Conservation (phyloP, 2,329 filamentous ascomycete species). For the Pseudopyrenochaeta lycopersici region DNA sequence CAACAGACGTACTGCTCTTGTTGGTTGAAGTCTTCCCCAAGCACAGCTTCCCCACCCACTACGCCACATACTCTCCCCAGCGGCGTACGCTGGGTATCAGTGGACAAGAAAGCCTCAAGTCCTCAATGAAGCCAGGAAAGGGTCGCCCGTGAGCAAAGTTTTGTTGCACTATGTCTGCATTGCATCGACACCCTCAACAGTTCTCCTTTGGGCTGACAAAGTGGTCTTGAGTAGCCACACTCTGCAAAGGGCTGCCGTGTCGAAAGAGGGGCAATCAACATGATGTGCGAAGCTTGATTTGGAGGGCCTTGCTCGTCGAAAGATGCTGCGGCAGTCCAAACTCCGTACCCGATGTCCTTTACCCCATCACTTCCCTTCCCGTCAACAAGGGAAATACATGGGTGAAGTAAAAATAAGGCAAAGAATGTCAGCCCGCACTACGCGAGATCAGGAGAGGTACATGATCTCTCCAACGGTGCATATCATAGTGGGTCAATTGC, state of each 20-base stretch:
- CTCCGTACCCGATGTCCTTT: not conserved
- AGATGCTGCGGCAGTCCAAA: not conserved
- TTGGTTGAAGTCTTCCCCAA: not conserved
- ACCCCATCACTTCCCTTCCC: not conserved
- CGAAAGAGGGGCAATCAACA: not conserved
- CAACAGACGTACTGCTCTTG: not conserved
- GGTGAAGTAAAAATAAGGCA: not conserved
- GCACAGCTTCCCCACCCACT: not conserved
- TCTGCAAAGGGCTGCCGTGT: not conserved
- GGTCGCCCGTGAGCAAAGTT: not conserved
- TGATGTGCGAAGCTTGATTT: not conserved
- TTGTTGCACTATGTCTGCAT: too few relatives aligned
- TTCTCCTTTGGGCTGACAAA: not conserved
- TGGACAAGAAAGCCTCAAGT: not conserved
- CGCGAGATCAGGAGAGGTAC: not conserved
- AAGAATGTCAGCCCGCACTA: slow-evolving; percentile 8
- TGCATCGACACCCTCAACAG: not conserved
- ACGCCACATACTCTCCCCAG: not conserved
- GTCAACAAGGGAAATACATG: not conserved
- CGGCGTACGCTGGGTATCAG: not conserved
- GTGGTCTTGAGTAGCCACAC: not conserved
- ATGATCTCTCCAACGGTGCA: slow-evolving; percentile 6
- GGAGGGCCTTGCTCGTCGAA: not conserved
- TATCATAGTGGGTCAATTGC: slow-evolving; percentile 5
- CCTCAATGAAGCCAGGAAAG: not conserved